A percentile compares a stretch with the other conserved stretches of the same genome.
phyloP scores from a whole-genome alignment of 306 rosid genomes.

The Betula pendula region DNA sequence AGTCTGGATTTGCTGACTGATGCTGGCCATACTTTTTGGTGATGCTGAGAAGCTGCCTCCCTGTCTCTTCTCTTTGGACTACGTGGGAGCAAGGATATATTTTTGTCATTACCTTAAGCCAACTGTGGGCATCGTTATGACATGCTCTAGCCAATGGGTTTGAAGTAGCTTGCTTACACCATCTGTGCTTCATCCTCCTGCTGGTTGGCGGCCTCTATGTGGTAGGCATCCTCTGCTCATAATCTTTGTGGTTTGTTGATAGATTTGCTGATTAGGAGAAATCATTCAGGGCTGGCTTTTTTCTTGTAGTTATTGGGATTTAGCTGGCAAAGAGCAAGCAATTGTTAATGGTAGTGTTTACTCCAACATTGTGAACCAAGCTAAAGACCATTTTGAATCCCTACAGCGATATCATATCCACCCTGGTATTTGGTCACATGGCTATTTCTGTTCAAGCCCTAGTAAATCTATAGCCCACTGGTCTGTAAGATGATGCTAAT shows the following conservation, averaged over 20 bases:
- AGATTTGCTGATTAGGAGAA: neutral
- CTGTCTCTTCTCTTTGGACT: neutral
- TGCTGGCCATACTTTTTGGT: neutral
- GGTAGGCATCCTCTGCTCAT: neutral
- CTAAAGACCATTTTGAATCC: neutral
- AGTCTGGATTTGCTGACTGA: neutral
- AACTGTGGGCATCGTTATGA: too few species aligned
- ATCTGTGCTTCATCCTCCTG: neutral
- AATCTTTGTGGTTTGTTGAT: neutral
- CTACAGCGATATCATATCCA: neutral
- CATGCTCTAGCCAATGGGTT: too few species aligned
- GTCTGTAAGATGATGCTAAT: neutral
- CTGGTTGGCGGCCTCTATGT: neutral
- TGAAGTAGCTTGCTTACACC: neutral
- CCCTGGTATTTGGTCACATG: neutral
- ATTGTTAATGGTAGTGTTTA: neutral
- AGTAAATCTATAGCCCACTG: too few species aligned
- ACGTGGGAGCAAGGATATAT: neutral
- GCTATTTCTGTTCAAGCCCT: neutral
- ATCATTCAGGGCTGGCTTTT: neutral
- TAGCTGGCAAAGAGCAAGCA: neutral
- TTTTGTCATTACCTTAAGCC: neutral
- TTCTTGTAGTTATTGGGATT: neutral
- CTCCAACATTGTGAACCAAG: conserved; percentile 4
- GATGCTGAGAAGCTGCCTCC: neutral